Evolutionary conservation across 2,329 filamentous ascomycete species (phyloP).

Genomic region (Parascedosporium putredinis): DNA sequence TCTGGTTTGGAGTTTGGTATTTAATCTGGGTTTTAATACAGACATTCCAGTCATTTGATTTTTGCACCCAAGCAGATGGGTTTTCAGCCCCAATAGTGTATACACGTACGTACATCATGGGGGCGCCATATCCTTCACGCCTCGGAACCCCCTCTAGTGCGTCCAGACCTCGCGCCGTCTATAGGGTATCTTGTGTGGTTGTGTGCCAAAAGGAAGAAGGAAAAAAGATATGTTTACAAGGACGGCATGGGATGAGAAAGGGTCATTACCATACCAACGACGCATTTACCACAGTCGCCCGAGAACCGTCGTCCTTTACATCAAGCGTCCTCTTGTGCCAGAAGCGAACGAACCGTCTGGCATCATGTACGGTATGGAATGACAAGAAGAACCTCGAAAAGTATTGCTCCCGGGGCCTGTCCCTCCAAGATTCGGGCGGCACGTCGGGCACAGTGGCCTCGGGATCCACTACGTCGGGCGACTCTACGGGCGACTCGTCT

Average conservation of each 20-base stretch:
- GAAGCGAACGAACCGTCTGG: constrained; percentile 27
- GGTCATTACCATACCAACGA: constrained; percentile 6
- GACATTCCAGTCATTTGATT: neutral
- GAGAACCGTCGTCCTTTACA: constrained; percentile 8
- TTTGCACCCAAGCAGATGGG: too few relatives aligned
- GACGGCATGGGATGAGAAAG: neutral
- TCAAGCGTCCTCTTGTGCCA: constrained; percentile 25
- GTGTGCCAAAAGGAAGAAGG: too few relatives aligned
- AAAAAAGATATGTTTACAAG: neutral
- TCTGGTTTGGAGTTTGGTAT: constrained; percentile 8
- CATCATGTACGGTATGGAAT: constrained; percentile 3
- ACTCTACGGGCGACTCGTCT: too few relatives aligned
- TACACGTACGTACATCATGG: too few relatives aligned
- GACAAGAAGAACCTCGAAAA: constrained; percentile 8
- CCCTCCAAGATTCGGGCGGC: neutral
- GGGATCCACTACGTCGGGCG: too few relatives aligned
- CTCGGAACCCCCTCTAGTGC: too few relatives aligned
- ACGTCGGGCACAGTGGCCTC: too few relatives aligned
- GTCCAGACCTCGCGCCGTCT: too few relatives aligned
- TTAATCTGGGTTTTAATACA: constrained; percentile 6
- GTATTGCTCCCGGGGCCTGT: neutral
- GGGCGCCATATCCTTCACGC: too few relatives aligned
- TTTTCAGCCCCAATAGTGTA: too few relatives aligned
- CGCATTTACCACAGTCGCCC: constrained; percentile 8
- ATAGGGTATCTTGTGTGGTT: too few relatives aligned